phyloP scores from a whole-genome alignment of 1,139 yeast genomes.

The Lodderomyces margitis region DNA sequence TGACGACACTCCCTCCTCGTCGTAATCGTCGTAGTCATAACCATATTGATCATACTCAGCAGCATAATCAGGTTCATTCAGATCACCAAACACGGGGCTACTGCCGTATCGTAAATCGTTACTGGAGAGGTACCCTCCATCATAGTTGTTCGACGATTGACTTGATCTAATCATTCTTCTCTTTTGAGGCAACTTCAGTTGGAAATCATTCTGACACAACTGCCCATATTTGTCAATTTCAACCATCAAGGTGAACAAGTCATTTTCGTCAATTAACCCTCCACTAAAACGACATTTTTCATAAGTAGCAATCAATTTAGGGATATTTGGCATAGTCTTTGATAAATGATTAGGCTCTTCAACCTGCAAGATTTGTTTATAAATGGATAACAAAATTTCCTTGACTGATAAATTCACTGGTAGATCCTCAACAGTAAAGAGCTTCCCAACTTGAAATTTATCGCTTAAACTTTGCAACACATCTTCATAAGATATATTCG shows the following conservation, averaged over 20 bases:
- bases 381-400: constrained; percentile 35
- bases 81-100: constrained; percentile 9
- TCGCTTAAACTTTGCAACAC: constrained; percentile 57
- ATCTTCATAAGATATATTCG: constrained; percentile 62
- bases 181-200: constrained; percentile 12
- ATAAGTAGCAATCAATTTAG: constrained; percentile 50
- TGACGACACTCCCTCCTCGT: background rate
- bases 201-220: constrained; percentile 17
- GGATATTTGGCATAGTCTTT: constrained; percentile 22
- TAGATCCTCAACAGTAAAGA: constrained; percentile 35
- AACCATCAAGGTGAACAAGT: constrained; percentile 60
- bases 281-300: constrained; percentile 73
- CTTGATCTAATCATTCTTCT: constrained; percentile 9
- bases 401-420: constrained; percentile 48
- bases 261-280: constrained; percentile 53
- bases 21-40: constrained; percentile 5
- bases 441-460: constrained; percentile 44
- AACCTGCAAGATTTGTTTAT: constrained; percentile 10
- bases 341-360: constrained; percentile 10
- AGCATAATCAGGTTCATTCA: constrained; percentile 5
- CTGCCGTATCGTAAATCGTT: constrained; percentile 9
- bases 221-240: constrained; percentile 25
- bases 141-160: constrained; percentile 8
- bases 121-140: constrained; percentile 8
- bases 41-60: constrained; percentile 9